Evolutionary conservation across 225 moss, liverwort and hornwort genomes (phyloP).

Genomic region (Polytrichum formosum): DNA sequence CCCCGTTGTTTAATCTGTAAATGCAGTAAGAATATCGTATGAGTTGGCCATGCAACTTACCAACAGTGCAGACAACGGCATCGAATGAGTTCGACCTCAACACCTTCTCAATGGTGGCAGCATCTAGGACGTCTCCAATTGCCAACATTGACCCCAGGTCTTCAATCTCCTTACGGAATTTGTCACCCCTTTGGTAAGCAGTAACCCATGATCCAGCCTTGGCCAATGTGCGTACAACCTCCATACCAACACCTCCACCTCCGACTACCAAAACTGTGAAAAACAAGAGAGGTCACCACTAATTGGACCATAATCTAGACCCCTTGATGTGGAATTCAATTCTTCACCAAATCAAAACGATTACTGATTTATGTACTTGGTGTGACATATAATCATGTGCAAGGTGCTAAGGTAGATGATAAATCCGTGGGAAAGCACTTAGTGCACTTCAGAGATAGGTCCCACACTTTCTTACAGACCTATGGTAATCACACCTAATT

Average conservation of each 20-base stretch:
- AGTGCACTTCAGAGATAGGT: too few species aligned
- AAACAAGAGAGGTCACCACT: constrained; percentile 14
- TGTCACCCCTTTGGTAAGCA: constrained; percentile 90
- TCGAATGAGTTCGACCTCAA: constrained; percentile 78
- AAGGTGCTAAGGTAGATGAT: too few species aligned
- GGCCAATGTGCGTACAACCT: constrained; percentile 71
- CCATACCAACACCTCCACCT: constrained; percentile 94
- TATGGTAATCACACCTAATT: too few species aligned
- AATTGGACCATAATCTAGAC: constrained; percentile 2
- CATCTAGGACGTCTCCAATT: constrained; percentile 78
- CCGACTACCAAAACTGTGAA: constrained; percentile 90
- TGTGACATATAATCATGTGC: too few species aligned
- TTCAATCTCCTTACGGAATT: constrained; percentile 93
- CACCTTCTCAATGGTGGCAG: constrained; percentile 65
- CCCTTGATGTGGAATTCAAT: neutral
- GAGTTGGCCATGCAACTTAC: constrained; percentile 30
- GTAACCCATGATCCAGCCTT: constrained; percentile 98
- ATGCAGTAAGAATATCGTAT: too few species aligned
- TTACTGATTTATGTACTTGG: too few species aligned
- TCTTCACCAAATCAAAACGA: neutral
- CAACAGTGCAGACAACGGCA: constrained; percentile 89
- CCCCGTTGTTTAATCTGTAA: too few species aligned
- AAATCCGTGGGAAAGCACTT: too few species aligned
- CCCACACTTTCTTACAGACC: too few species aligned
- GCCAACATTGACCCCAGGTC: constrained; percentile 96